A percentile compares a stretch with the other conserved stretches of the same genome.
Conservation (phyloP, 345 rosid species). For the Brassica nigra region DNA sequence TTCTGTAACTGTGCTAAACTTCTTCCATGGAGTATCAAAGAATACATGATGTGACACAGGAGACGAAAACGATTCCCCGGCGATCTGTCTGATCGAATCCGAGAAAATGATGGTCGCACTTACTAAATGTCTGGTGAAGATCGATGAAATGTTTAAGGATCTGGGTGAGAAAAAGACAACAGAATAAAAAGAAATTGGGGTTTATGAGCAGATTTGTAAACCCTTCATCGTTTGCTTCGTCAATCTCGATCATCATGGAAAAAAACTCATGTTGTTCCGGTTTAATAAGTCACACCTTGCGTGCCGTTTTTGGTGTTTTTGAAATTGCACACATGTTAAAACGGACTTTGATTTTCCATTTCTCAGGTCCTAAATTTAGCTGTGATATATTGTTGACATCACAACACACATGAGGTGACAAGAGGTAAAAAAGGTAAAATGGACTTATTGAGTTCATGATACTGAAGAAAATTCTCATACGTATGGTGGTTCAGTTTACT, state of each 20-base stretch:
- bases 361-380: background rate
- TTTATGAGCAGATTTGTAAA: no score
- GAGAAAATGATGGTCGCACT: background rate
- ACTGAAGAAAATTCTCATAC: no score
- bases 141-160: no score
- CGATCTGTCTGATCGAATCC: background rate
- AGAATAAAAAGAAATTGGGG: no score
- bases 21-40: slow-evolving; percentile 4
- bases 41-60: background rate
- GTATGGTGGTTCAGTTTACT: no score
- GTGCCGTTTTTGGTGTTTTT: background rate
- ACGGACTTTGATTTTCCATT: background rate
- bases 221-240: background rate
- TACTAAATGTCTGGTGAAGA: no score
- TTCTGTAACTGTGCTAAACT: background rate
- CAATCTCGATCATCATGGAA: background rate
- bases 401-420: no score
- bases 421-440: no score
- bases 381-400: no score
- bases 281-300: background rate
- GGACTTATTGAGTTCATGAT: no score
- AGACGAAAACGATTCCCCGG: background rate
- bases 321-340: background rate
- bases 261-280: no score
- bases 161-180: no score